Evolutionary conservation across 208 protist species (phyloP).

Genomic region (Endotrypanum monterogeii): DNA sequence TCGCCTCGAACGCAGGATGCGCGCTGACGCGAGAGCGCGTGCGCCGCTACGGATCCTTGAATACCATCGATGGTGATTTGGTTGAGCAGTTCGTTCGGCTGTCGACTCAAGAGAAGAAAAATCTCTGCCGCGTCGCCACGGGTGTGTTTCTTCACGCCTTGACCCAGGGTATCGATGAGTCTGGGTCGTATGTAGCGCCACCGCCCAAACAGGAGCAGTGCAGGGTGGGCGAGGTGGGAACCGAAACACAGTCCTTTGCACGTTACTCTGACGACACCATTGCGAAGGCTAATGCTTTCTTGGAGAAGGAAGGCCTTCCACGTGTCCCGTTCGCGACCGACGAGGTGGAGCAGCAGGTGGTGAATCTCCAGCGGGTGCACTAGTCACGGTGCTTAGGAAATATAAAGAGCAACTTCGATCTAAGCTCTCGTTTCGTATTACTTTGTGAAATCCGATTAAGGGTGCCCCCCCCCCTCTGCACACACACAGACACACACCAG

Average conservation of each 20-base stretch:
- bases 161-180: constrained; percentile 1
- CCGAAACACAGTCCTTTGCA: not conserved
- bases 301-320: constrained; percentile 34
- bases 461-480: not conserved
- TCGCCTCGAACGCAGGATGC: constrained; percentile 16
- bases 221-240: not conserved
- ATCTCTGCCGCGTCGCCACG: constrained; percentile 15
- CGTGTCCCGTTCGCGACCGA: constrained; percentile 32
- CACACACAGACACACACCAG: no score
- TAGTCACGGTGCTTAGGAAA: constrained; percentile 10
- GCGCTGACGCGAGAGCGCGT: constrained; percentile 19
- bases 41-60: constrained; percentile 16
- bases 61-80: constrained; percentile 50
- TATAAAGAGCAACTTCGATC: no score
- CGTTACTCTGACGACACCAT: constrained; percentile 15
- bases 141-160: constrained; percentile 9
- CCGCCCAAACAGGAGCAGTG: constrained; percentile 23
- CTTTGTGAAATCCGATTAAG: not conserved
- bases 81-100: constrained; percentile 48
- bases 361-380: constrained; percentile 53
- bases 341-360: constrained; percentile 38
- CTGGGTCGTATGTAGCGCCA: constrained; percentile 6
- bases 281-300: not conserved
- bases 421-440: not conserved
- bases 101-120: not conserved